A percentile compares a stretch with the other conserved stretches of the same genome.
Conservation (phyloP, 768 basidiomycete species). For the Boletus barrowsii region DNA sequence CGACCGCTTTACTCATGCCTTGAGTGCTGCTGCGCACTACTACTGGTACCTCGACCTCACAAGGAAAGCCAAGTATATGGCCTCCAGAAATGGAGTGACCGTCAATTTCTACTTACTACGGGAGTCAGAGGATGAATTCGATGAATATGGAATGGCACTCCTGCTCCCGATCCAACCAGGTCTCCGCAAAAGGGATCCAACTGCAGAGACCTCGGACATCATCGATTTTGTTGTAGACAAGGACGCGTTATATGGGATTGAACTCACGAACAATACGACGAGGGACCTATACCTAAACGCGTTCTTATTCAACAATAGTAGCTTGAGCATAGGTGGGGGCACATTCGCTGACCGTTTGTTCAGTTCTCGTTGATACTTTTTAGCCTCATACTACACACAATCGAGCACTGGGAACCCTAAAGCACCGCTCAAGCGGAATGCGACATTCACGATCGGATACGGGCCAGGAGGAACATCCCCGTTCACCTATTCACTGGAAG, state of each 20-base stretch:
- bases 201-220: neutral
- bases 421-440: constrained; percentile 5
- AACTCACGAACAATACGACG: constrained; percentile 33
- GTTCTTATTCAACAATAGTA: constrained; percentile 42
- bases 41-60: constrained; percentile 20
- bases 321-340: constrained; percentile 35
- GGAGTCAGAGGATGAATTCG: neutral
- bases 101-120: constrained; percentile 9
- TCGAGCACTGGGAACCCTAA: neutral
- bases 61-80: neutral
- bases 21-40: constrained; percentile 16
- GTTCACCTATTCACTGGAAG: constrained; percentile 24
- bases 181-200: constrained; percentile 1
- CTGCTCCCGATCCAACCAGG: neutral
- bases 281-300: constrained; percentile 38
- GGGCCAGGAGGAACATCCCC: constrained; percentile 32
- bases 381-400: constrained; percentile 13
- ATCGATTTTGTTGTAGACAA: constrained; percentile 26
- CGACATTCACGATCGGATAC: constrained; percentile 38
- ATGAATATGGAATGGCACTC: neutral
- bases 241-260: constrained; percentile 31
- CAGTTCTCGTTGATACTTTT: neutral
- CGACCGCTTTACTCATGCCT: neutral
- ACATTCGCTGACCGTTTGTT: neutral
- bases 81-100: neutral